phyloP scores from a whole-genome alignment of 2,329 filamentous ascomycete species.

The Alternaria sp. region DNA sequence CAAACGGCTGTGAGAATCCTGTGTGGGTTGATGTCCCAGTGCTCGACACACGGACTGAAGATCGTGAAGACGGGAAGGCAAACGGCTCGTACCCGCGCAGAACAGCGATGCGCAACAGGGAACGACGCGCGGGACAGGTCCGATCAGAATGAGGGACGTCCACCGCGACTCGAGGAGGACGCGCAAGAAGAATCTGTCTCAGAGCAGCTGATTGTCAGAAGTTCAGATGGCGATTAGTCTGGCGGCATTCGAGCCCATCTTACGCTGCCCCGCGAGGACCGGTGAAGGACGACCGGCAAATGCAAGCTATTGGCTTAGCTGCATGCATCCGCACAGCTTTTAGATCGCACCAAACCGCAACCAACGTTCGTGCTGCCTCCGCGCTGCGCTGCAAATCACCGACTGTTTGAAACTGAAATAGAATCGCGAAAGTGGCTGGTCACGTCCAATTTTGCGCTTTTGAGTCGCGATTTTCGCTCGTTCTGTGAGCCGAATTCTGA shows the following conservation, averaged over 20 bases:
- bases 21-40: constrained; percentile 31
- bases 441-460: constrained; percentile 3
- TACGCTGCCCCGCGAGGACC: constrained; percentile 47
- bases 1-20: constrained; percentile 39
- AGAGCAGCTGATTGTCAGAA: constrained; percentile 39
- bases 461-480: constrained; percentile 4
- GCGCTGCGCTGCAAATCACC: constrained; percentile 27
- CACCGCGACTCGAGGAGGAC: constrained; percentile 40
- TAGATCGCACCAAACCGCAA: constrained; percentile 43
- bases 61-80: constrained; percentile 29
- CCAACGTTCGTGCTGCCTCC: constrained; percentile 23
- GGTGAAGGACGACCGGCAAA: constrained; percentile 42
- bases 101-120: constrained; percentile 30
- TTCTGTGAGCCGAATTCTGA: not conserved
- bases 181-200: constrained; percentile 41
- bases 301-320: constrained; percentile 46
- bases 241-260: constrained; percentile 37
- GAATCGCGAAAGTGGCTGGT: constrained; percentile 19
- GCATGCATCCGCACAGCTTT: constrained; percentile 41
- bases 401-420: constrained; percentile 27
- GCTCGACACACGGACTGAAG: constrained; percentile 34
- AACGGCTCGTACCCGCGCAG: constrained; percentile 31
- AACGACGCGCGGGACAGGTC: constrained; percentile 30
- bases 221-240: constrained; percentile 33
- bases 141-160: constrained; percentile 34